A percentile compares a stretch with the other conserved stretches of the same genome.
Conservation (phyloP, 306 rosid species). For the Pachyrhizus erosus region DNA sequence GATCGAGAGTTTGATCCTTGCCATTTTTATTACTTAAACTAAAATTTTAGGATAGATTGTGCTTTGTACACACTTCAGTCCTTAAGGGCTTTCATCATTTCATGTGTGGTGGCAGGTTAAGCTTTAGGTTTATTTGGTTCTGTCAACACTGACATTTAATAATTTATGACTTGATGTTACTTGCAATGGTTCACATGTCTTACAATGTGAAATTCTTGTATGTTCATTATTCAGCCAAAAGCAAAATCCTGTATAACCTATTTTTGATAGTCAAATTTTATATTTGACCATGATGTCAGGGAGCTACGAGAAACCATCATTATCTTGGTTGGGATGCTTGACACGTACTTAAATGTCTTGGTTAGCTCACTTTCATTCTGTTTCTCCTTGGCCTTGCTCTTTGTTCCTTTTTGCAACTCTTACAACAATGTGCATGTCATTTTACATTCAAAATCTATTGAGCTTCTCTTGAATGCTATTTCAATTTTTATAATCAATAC, state of each 20-base stretch:
- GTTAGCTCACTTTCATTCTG: constrained; percentile 60
- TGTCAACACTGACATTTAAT: neutral
- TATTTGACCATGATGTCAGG: constrained; percentile 59
- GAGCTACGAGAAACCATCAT: constrained; percentile 69
- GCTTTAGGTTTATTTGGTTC: constrained; percentile 18
- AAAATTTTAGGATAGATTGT: constrained; percentile 1
- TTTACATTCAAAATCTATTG: constrained; percentile 24
- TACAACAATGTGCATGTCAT: neutral
- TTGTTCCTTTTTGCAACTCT: constrained; percentile 33
- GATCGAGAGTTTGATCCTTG: neutral
- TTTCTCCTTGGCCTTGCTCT: constrained; percentile 35
- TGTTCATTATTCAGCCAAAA: constrained; percentile 18
- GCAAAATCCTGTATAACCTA: neutral
- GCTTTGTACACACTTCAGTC: neutral
- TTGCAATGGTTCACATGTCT: constrained; percentile 3
- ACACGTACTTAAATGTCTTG: constrained; percentile 85
- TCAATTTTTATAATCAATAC: constrained; percentile 26
- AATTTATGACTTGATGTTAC: constrained; percentile 2
- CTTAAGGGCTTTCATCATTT: neutral
- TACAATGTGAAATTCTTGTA: constrained; percentile 18
- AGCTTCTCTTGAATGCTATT: constrained; percentile 22
- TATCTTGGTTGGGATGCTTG: constrained; percentile 91
- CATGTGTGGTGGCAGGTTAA: constrained; percentile 4
- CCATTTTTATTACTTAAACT: neutral
- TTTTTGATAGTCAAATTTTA: constrained; percentile 37